Evolutionary conservation across 345 rosid species (phyloP).

Genomic region (Angophora floribunda): DNA sequence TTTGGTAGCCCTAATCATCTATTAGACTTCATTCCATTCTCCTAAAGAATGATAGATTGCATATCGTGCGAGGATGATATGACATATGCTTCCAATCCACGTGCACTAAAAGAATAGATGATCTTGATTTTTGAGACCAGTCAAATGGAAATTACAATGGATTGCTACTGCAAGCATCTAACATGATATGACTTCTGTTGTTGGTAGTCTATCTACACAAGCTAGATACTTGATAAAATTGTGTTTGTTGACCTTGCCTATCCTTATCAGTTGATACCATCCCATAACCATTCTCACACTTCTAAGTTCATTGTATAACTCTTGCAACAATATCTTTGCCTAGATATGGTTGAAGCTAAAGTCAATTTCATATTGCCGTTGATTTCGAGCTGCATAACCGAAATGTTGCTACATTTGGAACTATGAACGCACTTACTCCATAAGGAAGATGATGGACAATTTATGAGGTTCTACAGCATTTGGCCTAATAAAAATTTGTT

Average conservation of each 20-base stretch:
- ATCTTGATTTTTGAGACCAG: not conserved
- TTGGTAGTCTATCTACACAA: not conserved
- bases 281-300: not conserved
- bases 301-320: not conserved
- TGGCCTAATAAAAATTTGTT: no score
- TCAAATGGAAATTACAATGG: not conserved
- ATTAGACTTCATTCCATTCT: not conserved
- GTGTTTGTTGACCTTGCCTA: not conserved
- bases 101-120: not conserved
- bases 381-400: no score
- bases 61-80: not conserved
- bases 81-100: not conserved
- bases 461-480: no score
- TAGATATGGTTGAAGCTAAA: no score
- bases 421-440: no score
- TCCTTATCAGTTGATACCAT: not conserved
- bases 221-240: not conserved
- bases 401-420: no score
- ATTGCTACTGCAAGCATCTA: not conserved
- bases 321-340: no score
- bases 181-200: not conserved
- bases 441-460: no score
- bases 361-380: no score
- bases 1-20: not conserved
- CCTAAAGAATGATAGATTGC: not conserved